A percentile compares a stretch with the other conserved stretches of the same genome.
Conservation (phyloP, 495 filamentous ascomycete genomes). For the Xylaria acuta region DNA sequence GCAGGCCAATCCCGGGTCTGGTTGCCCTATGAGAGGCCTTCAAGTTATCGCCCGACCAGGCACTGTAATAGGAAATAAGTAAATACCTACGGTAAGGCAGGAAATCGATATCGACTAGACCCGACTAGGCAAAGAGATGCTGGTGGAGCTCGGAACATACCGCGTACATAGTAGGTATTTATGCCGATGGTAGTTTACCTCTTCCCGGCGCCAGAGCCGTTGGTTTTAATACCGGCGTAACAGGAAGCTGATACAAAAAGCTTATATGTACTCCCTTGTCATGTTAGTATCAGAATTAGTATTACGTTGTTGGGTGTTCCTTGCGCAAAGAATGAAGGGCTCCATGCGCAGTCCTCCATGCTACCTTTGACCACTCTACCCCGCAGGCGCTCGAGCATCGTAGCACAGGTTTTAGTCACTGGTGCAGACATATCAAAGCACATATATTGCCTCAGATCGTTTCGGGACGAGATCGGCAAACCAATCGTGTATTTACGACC, state of each 20-base stretch:
- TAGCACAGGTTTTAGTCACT: not conserved
- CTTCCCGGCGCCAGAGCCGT: slow-evolving; percentile 16
- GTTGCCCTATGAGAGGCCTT: slow-evolving; percentile 9
- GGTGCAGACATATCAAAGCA: not conserved
- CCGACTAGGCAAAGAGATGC: not conserved
- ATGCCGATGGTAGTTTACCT: not conserved
- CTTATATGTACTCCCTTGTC: not conserved
- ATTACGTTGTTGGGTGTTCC: not conserved
- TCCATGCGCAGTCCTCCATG: not conserved
- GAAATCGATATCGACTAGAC: not conserved
- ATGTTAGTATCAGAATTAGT: too few species aligned
- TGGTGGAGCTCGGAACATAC: slow-evolving; percentile 7
- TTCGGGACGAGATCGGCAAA: not conserved
- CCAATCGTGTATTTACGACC: not conserved
- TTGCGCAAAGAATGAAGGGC: not conserved
- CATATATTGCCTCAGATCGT: not conserved
- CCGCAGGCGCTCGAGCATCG: not conserved
- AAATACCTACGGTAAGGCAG: not conserved
- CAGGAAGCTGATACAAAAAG: not conserved
- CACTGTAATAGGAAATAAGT: too few species aligned
- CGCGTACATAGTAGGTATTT: too few species aligned
- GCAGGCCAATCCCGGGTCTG: not conserved
- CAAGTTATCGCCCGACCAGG: not conserved
- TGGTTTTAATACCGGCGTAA: not conserved
- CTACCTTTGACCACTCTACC: not conserved